Conservation (phyloP, 176 grass and related monocot genomes). For the Cenchrus americanus region DNA sequence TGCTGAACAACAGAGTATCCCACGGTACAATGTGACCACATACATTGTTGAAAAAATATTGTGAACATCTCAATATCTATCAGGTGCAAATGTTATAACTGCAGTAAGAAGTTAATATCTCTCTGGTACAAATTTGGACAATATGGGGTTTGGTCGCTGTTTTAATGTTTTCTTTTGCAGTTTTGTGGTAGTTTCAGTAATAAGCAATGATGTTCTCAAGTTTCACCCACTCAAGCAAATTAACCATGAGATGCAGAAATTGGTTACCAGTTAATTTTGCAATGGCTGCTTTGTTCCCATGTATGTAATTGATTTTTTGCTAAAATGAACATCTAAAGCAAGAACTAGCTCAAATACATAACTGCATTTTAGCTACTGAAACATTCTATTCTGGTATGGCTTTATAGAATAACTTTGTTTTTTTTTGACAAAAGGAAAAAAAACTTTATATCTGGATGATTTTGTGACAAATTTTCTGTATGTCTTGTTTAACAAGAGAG, state of each 20-base stretch:
- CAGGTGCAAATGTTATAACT: not conserved
- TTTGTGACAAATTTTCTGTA: not conserved
- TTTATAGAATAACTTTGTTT: not conserved
- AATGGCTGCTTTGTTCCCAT: too few relatives aligned
- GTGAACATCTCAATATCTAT: not conserved
- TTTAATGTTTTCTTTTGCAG: not conserved
- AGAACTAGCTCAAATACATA: not conserved
- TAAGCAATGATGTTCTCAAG: not conserved
- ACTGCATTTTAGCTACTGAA: too few relatives aligned
- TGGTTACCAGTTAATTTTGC: not conserved
- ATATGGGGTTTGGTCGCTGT: not conserved
- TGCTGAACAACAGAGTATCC: not conserved
- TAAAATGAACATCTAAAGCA: not conserved
- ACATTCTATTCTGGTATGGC: not conserved
- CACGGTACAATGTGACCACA: not conserved
- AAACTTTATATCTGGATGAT: constrained; percentile 8
- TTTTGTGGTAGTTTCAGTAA: too few relatives aligned
- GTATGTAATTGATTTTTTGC: not conserved
- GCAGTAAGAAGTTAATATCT: not conserved
- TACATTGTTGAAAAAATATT: not conserved
- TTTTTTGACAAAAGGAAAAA: not conserved
- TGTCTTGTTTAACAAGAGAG: not conserved
- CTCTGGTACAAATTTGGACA: not conserved
- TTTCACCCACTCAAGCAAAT: not conserved
- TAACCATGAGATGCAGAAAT: not conserved